Percentiles rank a stretch among this genome's conserved stretches.
Evolutionary conservation across 1,284 basidiomycete genomes (phyloP).

Genomic region (Filobasidium uniguttulatum): DNA sequence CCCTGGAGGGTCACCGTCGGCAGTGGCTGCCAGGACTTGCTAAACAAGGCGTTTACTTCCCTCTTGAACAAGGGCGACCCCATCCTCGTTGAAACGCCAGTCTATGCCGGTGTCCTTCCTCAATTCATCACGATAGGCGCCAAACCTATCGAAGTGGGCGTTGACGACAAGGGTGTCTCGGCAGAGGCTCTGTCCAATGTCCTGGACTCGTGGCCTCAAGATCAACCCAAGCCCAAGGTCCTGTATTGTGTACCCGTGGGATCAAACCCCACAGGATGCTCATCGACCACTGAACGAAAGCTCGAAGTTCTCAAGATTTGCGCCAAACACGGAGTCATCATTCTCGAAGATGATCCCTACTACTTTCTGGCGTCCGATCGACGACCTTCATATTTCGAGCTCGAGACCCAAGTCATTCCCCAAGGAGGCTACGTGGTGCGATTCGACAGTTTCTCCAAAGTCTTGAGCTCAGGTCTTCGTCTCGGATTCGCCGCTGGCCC

Average conservation of each 20-base stretch:
- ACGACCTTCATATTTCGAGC: constrained; percentile 59
- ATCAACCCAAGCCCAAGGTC: constrained; percentile 59
- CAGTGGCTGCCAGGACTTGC: constrained; percentile 71
- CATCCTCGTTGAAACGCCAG: constrained; percentile 70
- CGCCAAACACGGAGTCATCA: constrained; percentile 60
- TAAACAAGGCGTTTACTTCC: constrained; percentile 48
- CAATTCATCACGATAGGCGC: constrained; percentile 25
- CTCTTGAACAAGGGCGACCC: constrained; percentile 68
- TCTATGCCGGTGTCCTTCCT: constrained; percentile 50
- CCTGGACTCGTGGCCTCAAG: constrained; percentile 61
- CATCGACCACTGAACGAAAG: constrained; percentile 57
- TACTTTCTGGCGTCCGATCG: constrained; percentile 46
- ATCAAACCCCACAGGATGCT: constrained; percentile 71
- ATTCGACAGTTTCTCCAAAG: constrained; percentile 79
- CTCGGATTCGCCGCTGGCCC: constrained; percentile 71
- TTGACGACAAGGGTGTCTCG: constrained; percentile 62
- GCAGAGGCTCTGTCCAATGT: constrained; percentile 50
- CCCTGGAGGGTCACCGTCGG: constrained; percentile 66
- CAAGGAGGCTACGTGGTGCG: constrained; percentile 61
- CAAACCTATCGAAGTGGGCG: constrained; percentile 60
- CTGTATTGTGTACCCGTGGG: constrained; percentile 53
- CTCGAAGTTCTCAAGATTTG: constrained; percentile 63
- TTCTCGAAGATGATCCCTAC: constrained; percentile 80
- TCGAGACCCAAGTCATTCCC: constrained; percentile 45
- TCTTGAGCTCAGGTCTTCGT: constrained; percentile 55